Base-by-base conservation (phyloP, 75 land plant genomes). In the Pseudotsuga menziesii region DNA sequence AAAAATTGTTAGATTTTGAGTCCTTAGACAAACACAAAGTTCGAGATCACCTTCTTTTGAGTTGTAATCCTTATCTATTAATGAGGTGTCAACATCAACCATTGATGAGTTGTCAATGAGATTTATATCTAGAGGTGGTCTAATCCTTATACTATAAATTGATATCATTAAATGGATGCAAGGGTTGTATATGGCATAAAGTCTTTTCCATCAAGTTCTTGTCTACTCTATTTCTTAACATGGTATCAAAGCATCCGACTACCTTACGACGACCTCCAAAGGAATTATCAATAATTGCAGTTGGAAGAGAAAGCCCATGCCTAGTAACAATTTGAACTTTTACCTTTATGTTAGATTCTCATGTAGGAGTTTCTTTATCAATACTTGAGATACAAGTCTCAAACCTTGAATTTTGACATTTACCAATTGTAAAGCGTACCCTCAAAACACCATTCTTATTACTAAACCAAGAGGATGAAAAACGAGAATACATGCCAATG, bases 401-500 rank as follows among this genome's bases (percentile, higher is more conserved):
- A 13, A 60, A 14, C 5, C 58, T 17, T 62, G 84, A 73, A 77
- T 67, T 19, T 60, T 66, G 55, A 41, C 78, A 41, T 5, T 23
- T 61, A 79, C 61, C 58, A 32, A 35, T 74, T 63, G 76, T 23
- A 13, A 59, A 56, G 78, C 76, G 61, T 62, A 76, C 3, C 5
- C 61, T 17, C 26, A 41, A 5, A 12, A 1, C 6, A 75, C 39
- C 48, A 76, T 48, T 56, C 29, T 81, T 64, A 63, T 74, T 48
- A 16, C 16, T 76, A 63, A 56, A 19, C 25, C 54, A 36, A 55
- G 35, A 66, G 76, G 82, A 74, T 70, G 39, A 23, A 25, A 79
- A 44, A 67, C 32, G 78, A 77, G 82, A 52, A 44, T 70, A 73
- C 15, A 73, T 75, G 26, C 61, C 39, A 14, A 66, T 32, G 32